Evolutionary conservation across 345 rosid species (phyloP).

Genomic region (Erysimum cheiranthoides): DNA sequence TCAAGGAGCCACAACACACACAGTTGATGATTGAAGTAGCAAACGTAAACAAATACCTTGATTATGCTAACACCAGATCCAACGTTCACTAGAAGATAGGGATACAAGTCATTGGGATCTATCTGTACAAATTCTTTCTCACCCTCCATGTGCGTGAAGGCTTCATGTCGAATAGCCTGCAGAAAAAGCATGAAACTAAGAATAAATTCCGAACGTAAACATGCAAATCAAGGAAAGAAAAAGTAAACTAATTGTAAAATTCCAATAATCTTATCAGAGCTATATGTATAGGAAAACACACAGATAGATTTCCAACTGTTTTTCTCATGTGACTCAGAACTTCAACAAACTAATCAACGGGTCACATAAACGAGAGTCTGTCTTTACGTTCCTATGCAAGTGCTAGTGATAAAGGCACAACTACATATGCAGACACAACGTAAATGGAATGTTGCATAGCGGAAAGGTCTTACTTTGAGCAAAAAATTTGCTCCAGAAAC

Average conservation of each 20-base stretch:
- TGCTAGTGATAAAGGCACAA: conserved; percentile 16
- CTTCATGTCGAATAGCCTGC: conserved; percentile 99
- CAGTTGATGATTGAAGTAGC: conserved; percentile 9
- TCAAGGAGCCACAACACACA: conserved; percentile 6
- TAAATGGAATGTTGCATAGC: conserved; percentile 28
- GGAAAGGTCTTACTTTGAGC: conserved; percentile 67
- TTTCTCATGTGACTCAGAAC: conserved; percentile 17
- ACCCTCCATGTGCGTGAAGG: conserved; percentile 95
- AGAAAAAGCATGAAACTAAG: not conserved
- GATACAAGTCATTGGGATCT: conserved; percentile 86
- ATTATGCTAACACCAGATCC: conserved; percentile 99
- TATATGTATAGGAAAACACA: not conserved
- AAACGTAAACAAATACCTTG: conserved; percentile 62
- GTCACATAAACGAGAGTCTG: not conserved
- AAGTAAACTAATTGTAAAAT: not conserved
- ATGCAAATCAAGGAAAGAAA: not conserved
- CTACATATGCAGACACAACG: conserved; percentile 9
- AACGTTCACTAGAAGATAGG: conserved; percentile 95
- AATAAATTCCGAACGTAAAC: not conserved
- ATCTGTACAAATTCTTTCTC: conserved; percentile 95
- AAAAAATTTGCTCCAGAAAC: conserved; percentile 98
- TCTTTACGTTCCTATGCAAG: conserved; percentile 2
- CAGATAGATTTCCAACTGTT: conserved; percentile 6
- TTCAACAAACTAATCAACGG: conserved; percentile 9
- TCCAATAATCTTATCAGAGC: not conserved